Percentiles rank a stretch among this genome's conserved stretches.
Conservation (phyloP, 768 basidiomycete species). For the Phylloporus rhodoxanthus region DNA sequence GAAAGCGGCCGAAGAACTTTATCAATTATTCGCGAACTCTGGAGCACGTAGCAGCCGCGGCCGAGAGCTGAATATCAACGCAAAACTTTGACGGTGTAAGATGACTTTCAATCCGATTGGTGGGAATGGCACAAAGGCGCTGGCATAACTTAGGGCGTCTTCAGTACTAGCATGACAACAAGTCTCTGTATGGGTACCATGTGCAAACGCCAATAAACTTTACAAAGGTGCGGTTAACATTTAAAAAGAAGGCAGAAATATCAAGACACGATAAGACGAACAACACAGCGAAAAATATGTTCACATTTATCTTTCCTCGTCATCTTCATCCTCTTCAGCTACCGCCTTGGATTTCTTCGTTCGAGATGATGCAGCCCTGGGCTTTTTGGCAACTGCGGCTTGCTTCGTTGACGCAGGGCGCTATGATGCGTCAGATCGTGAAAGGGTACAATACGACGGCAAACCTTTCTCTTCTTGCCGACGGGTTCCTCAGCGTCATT, state of each 20-base stretch:
- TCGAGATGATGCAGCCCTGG: slow-evolving; percentile 24
- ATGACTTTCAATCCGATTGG: not conserved
- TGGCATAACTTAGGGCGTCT: not conserved
- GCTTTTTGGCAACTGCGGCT: slow-evolving; percentile 38
- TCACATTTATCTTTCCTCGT: slow-evolving; percentile 16
- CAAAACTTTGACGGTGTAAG: slow-evolving; percentile 17
- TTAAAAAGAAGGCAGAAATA: not conserved
- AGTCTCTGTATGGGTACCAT: not conserved
- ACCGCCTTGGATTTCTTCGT: slow-evolving; percentile 41
- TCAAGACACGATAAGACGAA: slow-evolving; percentile 4
- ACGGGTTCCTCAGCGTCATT: slow-evolving; percentile 31
- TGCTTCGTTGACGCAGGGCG: slow-evolving; percentile 42
- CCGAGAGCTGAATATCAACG: not conserved
- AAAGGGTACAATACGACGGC: slow-evolving; percentile 1
- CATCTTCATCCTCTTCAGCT: slow-evolving; percentile 40
- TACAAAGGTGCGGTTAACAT: slow-evolving; percentile 8
- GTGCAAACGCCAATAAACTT: not conserved
- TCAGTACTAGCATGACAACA: too few relatives aligned
- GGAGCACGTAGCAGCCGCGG: not conserved
- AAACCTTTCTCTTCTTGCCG: slow-evolving; percentile 69
- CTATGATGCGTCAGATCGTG: slow-evolving; percentile 23
- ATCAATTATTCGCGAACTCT: slow-evolving; percentile 42
- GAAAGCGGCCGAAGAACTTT: slow-evolving; percentile 62
- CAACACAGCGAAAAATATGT: slow-evolving; percentile 1
- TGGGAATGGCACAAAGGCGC: not conserved